Conservation (phyloP, 2,329 filamentous ascomycete genomes). For the Botrytis deweyae region DNA sequence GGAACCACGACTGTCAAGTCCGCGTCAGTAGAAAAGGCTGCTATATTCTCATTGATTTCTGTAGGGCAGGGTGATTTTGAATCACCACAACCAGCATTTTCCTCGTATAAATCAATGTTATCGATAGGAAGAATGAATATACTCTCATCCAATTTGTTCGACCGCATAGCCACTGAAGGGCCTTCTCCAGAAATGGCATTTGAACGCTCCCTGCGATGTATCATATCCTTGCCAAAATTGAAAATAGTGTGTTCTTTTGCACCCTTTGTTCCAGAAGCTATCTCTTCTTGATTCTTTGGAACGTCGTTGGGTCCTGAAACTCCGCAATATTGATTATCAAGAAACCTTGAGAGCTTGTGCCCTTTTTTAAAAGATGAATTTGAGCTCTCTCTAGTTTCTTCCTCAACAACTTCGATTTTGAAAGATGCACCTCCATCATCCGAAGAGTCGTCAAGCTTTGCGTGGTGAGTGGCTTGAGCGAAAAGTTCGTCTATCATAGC, state of each 20-base stretch:
- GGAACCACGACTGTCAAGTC: not conserved
- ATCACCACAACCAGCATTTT: constrained; percentile 4
- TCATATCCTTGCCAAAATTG: not conserved
- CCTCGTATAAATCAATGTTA: not conserved
- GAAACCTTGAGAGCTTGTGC: not conserved
- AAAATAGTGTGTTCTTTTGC: not conserved
- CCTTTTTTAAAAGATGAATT: not conserved
- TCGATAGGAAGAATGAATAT: constrained; percentile 3
- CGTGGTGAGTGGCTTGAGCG: not conserved
- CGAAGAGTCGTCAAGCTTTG: not conserved
- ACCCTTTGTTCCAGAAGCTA: too few species aligned
- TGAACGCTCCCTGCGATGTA: not conserved
- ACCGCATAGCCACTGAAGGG: not conserved
- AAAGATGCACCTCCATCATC: not conserved
- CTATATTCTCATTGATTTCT: not conserved
- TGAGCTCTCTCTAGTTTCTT: not conserved
- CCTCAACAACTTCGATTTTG: not conserved
- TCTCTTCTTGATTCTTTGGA: not conserved
- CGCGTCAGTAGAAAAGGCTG: not conserved
- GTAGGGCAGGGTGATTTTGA: not conserved
- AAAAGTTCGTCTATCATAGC: not conserved
- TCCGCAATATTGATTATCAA: not conserved
- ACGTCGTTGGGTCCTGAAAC: not conserved
- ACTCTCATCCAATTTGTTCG: not conserved
- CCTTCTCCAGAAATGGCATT: constrained; percentile 8